phyloP scores from a whole-genome alignment of 2,329 filamentous ascomycete genomes.

The Gyromitra esculenta region DNA sequence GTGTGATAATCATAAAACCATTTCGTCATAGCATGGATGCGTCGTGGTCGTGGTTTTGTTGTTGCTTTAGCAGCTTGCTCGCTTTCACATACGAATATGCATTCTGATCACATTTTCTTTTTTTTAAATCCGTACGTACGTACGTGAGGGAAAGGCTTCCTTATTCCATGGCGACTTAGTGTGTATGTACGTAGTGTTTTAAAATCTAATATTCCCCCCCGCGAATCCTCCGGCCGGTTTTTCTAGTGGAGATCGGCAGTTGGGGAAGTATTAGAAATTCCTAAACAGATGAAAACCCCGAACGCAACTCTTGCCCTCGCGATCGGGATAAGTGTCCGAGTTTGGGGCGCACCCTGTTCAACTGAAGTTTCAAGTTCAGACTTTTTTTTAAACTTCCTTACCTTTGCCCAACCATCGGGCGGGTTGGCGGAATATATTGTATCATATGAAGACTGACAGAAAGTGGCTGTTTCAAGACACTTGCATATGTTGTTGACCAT shows the following conservation, averaged over 20 bases:
- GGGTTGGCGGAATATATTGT: slow-evolving; percentile 37
- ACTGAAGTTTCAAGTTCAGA: slow-evolving; percentile 23
- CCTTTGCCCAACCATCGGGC: slow-evolving; percentile 4
- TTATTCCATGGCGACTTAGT: not conserved
- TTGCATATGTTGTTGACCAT: slow-evolving; percentile 37
- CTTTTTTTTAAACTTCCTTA: not conserved
- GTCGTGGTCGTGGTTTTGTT: not conserved
- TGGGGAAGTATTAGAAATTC: not conserved
- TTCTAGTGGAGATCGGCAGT: slow-evolving; percentile 1
- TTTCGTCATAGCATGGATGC: slow-evolving; percentile 13
- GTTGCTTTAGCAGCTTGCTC: not conserved
- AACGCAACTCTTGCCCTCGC: not conserved
- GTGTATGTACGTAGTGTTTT: slow-evolving; percentile 19
- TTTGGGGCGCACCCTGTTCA: slow-evolving; percentile 2
- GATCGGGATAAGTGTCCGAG: slow-evolving; percentile 6
- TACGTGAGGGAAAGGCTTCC: not conserved
- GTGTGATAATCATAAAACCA: not conserved
- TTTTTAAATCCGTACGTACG: not conserved
- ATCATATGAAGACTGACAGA: slow-evolving; percentile 29
- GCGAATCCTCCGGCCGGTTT: not conserved
- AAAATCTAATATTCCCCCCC: slow-evolving; percentile 6
- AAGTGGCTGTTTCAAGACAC: slow-evolving; percentile 39
- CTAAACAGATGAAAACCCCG: slow-evolving; percentile 13
- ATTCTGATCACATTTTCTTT: not conserved
- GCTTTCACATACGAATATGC: not conserved